A percentile compares a stretch with the other conserved stretches of the same genome.
Evolutionary conservation across 306 rosid species (phyloP).

Genomic region (Dryas octopetala): DNA sequence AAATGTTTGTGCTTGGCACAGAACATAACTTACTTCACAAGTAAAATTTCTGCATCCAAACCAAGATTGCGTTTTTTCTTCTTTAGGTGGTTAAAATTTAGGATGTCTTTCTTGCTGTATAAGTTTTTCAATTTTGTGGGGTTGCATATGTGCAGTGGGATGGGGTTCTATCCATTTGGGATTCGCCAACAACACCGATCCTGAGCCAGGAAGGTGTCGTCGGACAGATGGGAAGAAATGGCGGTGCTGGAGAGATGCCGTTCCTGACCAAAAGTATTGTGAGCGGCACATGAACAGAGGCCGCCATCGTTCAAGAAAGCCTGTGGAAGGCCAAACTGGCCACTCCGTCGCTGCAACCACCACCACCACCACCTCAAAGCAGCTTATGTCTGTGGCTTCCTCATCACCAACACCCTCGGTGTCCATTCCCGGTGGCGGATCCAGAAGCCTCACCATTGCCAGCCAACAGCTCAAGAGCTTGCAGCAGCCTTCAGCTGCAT

Average conservation of each 20-base stretch:
- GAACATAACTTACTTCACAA: not conserved
- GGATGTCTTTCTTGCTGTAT: not conserved
- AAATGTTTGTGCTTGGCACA: not conserved
- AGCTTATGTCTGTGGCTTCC: slow-evolving; percentile 38
- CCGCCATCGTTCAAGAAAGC: slow-evolving; percentile 99
- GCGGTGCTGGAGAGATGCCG: slow-evolving; percentile 99
- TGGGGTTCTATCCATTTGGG: slow-evolving; percentile 95
- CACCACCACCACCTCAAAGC: slow-evolving; percentile 23
- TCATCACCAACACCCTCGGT: slow-evolving; percentile 35
- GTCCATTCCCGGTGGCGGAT: slow-evolving; percentile 34
- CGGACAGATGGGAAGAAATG: slow-evolving; percentile 99
- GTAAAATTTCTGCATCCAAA: not conserved
- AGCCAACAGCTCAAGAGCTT: slow-evolving; percentile 55
- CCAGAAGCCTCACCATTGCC: slow-evolving; percentile 44
- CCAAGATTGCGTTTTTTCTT: not conserved
- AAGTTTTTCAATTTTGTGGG: not conserved
- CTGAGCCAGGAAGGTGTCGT: slow-evolving; percentile 98
- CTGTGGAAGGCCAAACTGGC: slow-evolving; percentile 99
- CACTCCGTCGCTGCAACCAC: slow-evolving; percentile 48
- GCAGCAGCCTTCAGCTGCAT: slow-evolving; percentile 38
- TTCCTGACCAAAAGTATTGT: slow-evolving; percentile 87
- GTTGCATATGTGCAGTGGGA: slow-evolving; percentile 52
- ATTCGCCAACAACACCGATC: slow-evolving; percentile 86
- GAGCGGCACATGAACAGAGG: slow-evolving; percentile 96
- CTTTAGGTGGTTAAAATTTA: not conserved